Conservation (phyloP, 352 stramenopile species). For the Globisporangium emineosum region DNA sequence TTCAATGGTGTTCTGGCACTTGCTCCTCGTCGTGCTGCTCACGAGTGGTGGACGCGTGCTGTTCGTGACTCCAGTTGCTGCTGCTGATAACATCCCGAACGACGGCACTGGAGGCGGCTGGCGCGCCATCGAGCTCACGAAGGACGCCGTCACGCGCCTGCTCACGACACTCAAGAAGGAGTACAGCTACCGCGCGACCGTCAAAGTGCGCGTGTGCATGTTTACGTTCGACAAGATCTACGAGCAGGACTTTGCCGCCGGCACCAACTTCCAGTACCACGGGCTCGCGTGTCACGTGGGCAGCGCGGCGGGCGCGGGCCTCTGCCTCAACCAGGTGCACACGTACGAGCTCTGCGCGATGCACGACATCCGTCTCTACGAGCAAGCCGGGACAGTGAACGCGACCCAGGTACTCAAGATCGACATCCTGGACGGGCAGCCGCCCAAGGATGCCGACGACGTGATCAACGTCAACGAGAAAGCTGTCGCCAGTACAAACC, state of each 20-base stretch:
- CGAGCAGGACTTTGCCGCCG: conserved; percentile 46
- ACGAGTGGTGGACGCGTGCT: neutral
- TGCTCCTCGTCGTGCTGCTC: neutral
- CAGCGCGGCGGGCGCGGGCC: neutral
- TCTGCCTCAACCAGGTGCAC: neutral
- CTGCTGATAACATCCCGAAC: neutral
- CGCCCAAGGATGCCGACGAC: conserved; percentile 8
- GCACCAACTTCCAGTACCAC: conserved; percentile 16
- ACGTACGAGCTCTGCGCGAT: conserved; percentile 10
- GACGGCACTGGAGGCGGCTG: neutral
- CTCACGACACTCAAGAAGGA: conserved; percentile 12
- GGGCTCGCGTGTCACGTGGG: conserved; percentile 4
- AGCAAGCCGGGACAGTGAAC: neutral
- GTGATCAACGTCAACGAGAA: conserved; percentile 8
- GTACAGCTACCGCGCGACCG: conserved; percentile 86
- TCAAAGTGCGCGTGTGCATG: conserved; percentile 85
- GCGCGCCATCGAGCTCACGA: conserved; percentile 7
- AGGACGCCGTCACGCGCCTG: conserved; percentile 1
- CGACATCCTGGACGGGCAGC: neutral
- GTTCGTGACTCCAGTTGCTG: neutral
- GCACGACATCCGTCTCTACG: conserved; percentile 15
- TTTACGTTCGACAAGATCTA: conserved; percentile 87
- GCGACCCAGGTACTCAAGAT: conserved; percentile 15
- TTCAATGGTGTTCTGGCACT: neutral
- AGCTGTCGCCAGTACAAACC: neutral